phyloP scores from a whole-genome alignment of 2,329 filamentous ascomycete genomes.

The Penicillium nordicum region DNA sequence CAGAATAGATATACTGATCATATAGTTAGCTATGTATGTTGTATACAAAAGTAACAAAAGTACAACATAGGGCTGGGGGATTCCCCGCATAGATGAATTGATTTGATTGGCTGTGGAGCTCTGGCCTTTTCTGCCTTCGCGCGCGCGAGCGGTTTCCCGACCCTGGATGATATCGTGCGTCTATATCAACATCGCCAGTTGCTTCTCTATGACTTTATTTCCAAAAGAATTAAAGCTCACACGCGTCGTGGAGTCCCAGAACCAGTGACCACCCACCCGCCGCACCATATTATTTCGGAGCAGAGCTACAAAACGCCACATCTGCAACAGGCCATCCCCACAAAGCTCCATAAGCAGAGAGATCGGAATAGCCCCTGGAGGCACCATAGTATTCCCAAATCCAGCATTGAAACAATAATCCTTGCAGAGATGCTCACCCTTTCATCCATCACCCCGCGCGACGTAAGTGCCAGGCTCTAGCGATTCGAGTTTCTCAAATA shows the following conservation, averaged over 20 bases:
- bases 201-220: background rate
- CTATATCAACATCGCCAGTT: background rate
- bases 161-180: background rate
- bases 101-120: conserved; percentile 15
- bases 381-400: background rate
- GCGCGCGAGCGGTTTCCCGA: background rate
- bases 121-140: conserved; percentile 5
- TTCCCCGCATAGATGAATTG: conserved; percentile 13
- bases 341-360: background rate
- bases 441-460: conserved; percentile 65
- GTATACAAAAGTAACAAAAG: too few relatives aligned
- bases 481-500: conserved; percentile 10
- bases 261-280: background rate
- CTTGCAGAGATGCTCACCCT: conserved; percentile 54
- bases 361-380: background rate
- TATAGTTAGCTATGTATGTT: too few relatives aligned
- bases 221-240: background rate
- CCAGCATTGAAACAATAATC: background rate
- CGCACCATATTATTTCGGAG: background rate
- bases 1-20: too few relatives aligned
- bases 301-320: background rate
- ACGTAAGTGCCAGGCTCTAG: conserved; percentile 51
- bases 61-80: background rate
- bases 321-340: background rate
- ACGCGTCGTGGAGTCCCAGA: background rate